These are phyloP conservation scores for Talaromyces thailandensis DNA, from an alignment of 495 filamentous ascomycete species.

Conservation along the genomic window DNA sequence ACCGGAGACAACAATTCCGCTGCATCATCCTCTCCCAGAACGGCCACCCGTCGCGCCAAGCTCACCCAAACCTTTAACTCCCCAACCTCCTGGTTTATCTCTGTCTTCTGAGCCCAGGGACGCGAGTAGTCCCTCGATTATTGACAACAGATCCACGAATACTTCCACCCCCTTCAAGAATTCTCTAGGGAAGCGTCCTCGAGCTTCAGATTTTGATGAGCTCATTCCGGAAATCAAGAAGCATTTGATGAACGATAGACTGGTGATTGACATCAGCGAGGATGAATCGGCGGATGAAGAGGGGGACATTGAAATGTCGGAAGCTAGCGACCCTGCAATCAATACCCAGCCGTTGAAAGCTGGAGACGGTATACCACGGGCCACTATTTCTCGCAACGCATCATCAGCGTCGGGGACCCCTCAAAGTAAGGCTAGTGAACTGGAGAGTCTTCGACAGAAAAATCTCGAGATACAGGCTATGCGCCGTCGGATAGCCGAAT, in stretches of 20 bases:
- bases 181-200: slow-evolving; percentile 67
- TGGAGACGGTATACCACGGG: background rate
- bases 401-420: slow-evolving; percentile 28
- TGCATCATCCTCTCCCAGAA: slow-evolving; percentile 35
- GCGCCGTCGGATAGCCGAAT: slow-evolving; percentile 66
- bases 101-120: slow-evolving; percentile 2
- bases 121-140: slow-evolving; percentile 2
- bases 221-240: slow-evolving; percentile 46
- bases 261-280: slow-evolving; percentile 71
- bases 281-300: slow-evolving; percentile 44
- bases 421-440: slow-evolving; percentile 27
- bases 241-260: slow-evolving; percentile 39
- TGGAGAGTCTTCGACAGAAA: slow-evolving; percentile 52
- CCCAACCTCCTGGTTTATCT: slow-evolving; percentile 44
- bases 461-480: slow-evolving; percentile 65
- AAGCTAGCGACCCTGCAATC: slow-evolving; percentile 1
- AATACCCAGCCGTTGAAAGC: background rate
- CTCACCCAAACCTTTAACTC: slow-evolving; percentile 6
- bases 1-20: background rate
- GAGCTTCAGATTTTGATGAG: slow-evolving; percentile 71
- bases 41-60: slow-evolving; percentile 22
- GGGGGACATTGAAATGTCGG: background rate
- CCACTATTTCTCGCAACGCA: background rate
- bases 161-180: slow-evolving; percentile 14
- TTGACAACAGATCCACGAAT: slow-evolving; percentile 3